Percentiles rank a stretch among this genome's conserved stretches.
Conservation (phyloP, 2,329 filamentous ascomycete genomes). For the Colletotrichum cordylinicola region DNA sequence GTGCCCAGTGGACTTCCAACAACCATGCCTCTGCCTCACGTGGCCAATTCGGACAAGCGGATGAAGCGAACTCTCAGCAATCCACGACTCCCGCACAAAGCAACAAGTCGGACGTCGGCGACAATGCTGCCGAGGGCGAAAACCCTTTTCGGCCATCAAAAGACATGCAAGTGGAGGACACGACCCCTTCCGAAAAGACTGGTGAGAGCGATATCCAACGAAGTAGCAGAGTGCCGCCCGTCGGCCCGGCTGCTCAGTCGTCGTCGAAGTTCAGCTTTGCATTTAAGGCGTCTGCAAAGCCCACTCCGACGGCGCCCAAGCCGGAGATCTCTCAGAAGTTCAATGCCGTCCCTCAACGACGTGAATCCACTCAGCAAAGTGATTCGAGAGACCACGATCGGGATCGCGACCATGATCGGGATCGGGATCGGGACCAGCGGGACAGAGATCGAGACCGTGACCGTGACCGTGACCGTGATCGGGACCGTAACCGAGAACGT, state of each 20-base stretch:
- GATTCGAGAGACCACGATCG: constrained; percentile 14
- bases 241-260: constrained; percentile 57
- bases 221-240: constrained; percentile 57
- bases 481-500: constrained; percentile 37
- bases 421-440: constrained; percentile 7
- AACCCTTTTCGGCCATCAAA: constrained; percentile 69
- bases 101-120: constrained; percentile 34
- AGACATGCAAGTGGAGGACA: constrained; percentile 70
- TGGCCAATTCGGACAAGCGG: constrained; percentile 29
- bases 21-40: constrained; percentile 47
- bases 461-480: constrained; percentile 33
- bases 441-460: constrained; percentile 31
- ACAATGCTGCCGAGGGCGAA: constrained; percentile 56
- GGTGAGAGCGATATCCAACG: constrained; percentile 57
- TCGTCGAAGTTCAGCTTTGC: constrained; percentile 88
- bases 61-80: constrained; percentile 35
- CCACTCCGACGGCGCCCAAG: constrained; percentile 61
- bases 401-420: constrained; percentile 31
- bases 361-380: constrained; percentile 41
- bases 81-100: constrained; percentile 20
- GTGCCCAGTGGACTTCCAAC: constrained; percentile 70
- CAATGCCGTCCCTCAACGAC: constrained; percentile 65
- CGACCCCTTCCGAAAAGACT: constrained; percentile 43
- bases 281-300: constrained; percentile 77
- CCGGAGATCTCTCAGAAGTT: constrained; percentile 72